Base-by-base conservation (phyloP, 768 basidiomycete species). In the Russula olivacea region DNA sequence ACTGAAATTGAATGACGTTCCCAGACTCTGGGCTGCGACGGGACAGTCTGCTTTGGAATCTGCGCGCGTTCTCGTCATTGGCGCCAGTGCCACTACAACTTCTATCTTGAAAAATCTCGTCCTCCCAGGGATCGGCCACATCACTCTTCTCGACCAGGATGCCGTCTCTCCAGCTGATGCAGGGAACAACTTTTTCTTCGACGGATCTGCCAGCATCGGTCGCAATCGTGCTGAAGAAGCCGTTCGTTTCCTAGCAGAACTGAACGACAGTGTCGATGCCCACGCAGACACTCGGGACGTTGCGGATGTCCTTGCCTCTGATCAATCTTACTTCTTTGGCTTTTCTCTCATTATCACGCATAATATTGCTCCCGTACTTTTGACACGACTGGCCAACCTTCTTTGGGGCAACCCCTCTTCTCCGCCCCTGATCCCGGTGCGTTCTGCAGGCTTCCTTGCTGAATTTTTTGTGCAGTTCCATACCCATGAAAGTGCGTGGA, bases 111-210 rank as follows among this genome's bases (percentile, higher is more conserved):
- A 99, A 81, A 98, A 98, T 71, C 87, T 98, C 64, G 93, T 98
- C 43, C 83, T 98, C 9, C 97, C 97, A 2, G 96, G 96, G 9
- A 85, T 98, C 67, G 93, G 95, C n/a, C 85, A 90, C 71, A 98
- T 97, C 73, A 96, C 95, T 53, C 83, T 98, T 72, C 83, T 97
- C 63, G 93, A 95, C 70, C 75, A 81, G 25, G 71, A 74, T 2
- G 59, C 72, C 43, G 87, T 87, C 32, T 79, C 85, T 0, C 79
- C 84, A 1, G 82, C 85, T 61, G 95, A 98, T 69, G 86, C 93
- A 0, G 94, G 94, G 0, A 92, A 93, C 79, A 98, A 98, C 77
- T 99, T 99, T 78, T 99, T 98, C 76, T 79, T 99, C 28, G 83
- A 89, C 45, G 88, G 85, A 0, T 74, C 76, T 4, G 75, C 82